Evolutionary conservation across 164 flowering plant species (phyloP).

Genomic region (Dillenia turbinata): DNA sequence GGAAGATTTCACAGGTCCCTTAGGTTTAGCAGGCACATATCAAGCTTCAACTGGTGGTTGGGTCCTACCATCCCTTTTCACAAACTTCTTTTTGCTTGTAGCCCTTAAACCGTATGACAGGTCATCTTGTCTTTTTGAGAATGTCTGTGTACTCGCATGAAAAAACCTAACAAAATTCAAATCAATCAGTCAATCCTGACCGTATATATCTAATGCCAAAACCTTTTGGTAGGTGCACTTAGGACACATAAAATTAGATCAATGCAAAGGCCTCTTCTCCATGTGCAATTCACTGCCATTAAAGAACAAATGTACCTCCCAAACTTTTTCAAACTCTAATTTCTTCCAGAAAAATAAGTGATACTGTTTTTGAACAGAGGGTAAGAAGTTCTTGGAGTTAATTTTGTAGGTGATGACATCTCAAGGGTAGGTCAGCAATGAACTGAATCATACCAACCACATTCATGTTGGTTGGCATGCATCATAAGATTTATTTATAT

Average conservation of each 20-base stretch:
- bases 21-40: conserved; percentile 64
- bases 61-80: conserved; percentile 34
- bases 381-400: no score
- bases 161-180: conserved; percentile 39
- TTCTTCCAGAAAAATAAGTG: no score
- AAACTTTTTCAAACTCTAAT: no score
- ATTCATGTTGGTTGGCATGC: no score
- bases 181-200: background rate
- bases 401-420: no score
- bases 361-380: no score
- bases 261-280: background rate
- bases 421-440: no score
- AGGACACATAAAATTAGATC: background rate
- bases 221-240: background rate
- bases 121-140: conserved; percentile 30
- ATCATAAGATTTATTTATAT: no score
- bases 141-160: conserved; percentile 46
- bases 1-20: conserved; percentile 28
- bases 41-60: conserved; percentile 83
- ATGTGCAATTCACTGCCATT: background rate
- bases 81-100: conserved; percentile 48
- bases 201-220: background rate
- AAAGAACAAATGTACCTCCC: background rate
- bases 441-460: no score
- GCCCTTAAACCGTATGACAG: conserved; percentile 37